A percentile compares a stretch with the other conserved stretches of the same genome.
Evolutionary conservation across 129 eudicot species (phyloP).

Genomic region (Pseudognaphalium luteoalbum): DNA sequence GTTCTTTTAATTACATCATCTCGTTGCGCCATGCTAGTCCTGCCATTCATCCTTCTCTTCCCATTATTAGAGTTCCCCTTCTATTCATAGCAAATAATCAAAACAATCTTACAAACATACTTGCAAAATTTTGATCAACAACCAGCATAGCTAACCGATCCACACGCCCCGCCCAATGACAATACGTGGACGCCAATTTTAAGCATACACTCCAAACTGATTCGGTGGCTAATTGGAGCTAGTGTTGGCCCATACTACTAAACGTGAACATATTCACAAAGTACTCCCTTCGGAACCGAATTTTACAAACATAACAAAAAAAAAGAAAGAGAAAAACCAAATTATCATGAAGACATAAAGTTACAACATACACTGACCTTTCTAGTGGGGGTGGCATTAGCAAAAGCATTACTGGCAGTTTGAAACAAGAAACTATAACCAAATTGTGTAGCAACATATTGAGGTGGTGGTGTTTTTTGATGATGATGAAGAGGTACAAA

Average conservation of each 20-base stretch:
- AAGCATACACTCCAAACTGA: too few species aligned
- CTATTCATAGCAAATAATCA: background rate
- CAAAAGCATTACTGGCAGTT: too few species aligned
- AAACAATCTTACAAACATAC: too few species aligned
- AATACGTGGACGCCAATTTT: too few species aligned
- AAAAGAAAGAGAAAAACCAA: background rate
- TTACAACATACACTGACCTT: slow-evolving; percentile 35
- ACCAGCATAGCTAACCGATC: too few species aligned
- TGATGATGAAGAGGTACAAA: slow-evolving; percentile 52
- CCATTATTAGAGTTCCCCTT: slow-evolving; percentile 51
- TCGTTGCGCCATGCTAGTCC: slow-evolving; percentile 77
- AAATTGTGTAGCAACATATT: slow-evolving; percentile 34
- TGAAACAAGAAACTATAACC: slow-evolving; percentile 50
- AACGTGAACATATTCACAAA: too few species aligned
- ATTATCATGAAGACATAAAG: background rate
- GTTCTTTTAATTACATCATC: slow-evolving; percentile 91
- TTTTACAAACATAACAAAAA: slow-evolving; percentile 5
- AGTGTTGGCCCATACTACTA: too few species aligned
- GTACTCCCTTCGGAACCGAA: too few species aligned
- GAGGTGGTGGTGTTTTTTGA: too few species aligned
- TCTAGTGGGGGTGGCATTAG: slow-evolving; percentile 40
- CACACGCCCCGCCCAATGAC: too few species aligned
- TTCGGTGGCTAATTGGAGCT: too few species aligned
- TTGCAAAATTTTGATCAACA: too few species aligned
- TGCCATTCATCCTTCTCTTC: slow-evolving; percentile 64